These are phyloP conservation scores for Vigna reflexopilosa DNA, from an alignment of 306 rosid species.

Conservation along the genomic window DNA sequence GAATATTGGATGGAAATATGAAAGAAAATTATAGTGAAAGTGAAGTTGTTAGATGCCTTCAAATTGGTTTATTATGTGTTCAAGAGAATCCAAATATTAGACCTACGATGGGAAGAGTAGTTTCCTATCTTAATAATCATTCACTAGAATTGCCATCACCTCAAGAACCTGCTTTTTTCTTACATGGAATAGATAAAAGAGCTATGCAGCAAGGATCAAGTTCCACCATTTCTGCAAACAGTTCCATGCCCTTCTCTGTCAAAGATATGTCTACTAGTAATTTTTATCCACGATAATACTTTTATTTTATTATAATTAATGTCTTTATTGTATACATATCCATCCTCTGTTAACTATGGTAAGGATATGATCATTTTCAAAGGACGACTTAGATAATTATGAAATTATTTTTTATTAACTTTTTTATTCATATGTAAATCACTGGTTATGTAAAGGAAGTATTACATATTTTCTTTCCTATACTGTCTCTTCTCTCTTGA, in stretches of 20 bases:
- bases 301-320: background rate
- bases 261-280: constrained; percentile 26
- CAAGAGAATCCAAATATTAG: constrained; percentile 50
- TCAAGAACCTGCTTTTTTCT: constrained; percentile 39
- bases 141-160: constrained; percentile 46
- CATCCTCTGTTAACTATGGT: no score
- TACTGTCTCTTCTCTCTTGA: no score
- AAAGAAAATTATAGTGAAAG: background rate
- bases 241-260: constrained; percentile 10
- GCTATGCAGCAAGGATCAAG: background rate
- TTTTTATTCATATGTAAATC: no score
- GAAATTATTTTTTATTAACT: no score
- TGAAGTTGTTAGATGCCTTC: constrained; percentile 47
- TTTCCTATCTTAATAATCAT: constrained; percentile 43
- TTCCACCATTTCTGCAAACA: background rate
- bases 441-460: no score
- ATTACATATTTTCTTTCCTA: no score
- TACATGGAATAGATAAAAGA: background rate
- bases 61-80: constrained; percentile 57
- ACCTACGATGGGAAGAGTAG: constrained; percentile 50
- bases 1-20: constrained; percentile 49
- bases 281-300: background rate
- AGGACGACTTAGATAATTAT: no score
- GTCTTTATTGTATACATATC: no score
- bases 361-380: no score